Percentiles rank a stretch among this genome's conserved stretches.
Evolutionary conservation across 202 grass and related monocot genomes (phyloP).

Genomic region (Panicum virgatum): DNA sequence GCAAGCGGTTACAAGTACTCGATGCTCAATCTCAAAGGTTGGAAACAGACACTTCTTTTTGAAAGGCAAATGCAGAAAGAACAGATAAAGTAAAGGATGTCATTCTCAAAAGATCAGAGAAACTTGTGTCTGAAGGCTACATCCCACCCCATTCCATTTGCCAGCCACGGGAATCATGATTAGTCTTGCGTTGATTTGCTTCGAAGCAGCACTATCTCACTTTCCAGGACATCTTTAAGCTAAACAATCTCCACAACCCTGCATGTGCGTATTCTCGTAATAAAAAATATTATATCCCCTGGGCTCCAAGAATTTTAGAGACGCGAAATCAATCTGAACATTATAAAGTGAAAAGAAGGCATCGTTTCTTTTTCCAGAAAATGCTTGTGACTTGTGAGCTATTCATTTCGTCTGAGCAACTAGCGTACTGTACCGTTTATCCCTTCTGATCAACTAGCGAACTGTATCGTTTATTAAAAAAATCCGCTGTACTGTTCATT

Average conservation of each 20-base stretch:
- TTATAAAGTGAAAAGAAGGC: not conserved
- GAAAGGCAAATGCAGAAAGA: constrained; percentile 12
- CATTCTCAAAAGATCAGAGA: constrained; percentile 3
- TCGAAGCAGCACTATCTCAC: constrained; percentile 44
- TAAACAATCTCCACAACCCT: constrained; percentile 30
- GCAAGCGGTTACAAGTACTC: not conserved
- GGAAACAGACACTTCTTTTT: not conserved
- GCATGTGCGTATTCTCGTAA: constrained; percentile 12
- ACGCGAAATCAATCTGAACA: constrained; percentile 9
- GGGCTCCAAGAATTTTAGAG: constrained; percentile 12
- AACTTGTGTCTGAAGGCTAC: constrained; percentile 37
- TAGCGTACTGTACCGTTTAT: not conserved
- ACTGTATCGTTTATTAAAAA: not conserved
- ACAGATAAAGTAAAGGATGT: not conserved
- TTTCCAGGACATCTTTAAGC: constrained; percentile 37
- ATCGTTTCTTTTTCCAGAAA: not conserved
- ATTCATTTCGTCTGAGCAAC: constrained; percentile 5
- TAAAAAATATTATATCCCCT: not conserved
- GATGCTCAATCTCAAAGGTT: not conserved
- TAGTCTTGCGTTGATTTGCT: constrained; percentile 48
- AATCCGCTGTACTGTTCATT: not conserved
- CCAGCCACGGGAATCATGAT: constrained; percentile 41
- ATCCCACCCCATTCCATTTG: not conserved
- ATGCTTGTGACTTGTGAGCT: not conserved
- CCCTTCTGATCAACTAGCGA: constrained; percentile 13